Evolutionary conservation across 495 filamentous ascomycete species (phyloP).

Genomic region (Usnea hakonensis): DNA sequence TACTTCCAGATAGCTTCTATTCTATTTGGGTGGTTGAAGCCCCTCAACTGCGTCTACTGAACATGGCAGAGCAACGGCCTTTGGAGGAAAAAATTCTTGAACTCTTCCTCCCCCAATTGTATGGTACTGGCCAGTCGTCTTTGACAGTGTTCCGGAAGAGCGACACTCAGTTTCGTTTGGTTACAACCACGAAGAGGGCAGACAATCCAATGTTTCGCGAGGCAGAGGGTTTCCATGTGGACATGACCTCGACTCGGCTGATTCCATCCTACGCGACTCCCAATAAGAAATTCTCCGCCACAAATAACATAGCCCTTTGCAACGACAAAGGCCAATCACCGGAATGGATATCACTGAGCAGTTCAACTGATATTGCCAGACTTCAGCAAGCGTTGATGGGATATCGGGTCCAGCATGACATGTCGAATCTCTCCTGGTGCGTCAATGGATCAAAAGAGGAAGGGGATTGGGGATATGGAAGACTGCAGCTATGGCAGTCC

Average conservation of each 20-base stretch:
- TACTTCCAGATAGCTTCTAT: slow-evolving; percentile 13
- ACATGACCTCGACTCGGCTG: slow-evolving; percentile 14
- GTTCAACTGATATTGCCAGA: slow-evolving; percentile 3
- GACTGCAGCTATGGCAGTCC: slow-evolving; percentile 24
- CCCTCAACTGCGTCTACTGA: slow-evolving; percentile 6
- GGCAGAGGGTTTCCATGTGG: slow-evolving; percentile 12
- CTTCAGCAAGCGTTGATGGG: slow-evolving; percentile 24
- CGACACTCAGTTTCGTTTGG: slow-evolving; percentile 17
- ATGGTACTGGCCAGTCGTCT: slow-evolving; percentile 6
- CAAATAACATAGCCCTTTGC: slow-evolving; percentile 21
- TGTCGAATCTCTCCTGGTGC: slow-evolving; percentile 19
- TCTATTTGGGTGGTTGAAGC: slow-evolving; percentile 14
- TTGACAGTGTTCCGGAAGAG: slow-evolving; percentile 19
- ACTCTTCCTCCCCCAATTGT: slow-evolving; percentile 5
- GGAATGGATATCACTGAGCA: slow-evolving; percentile 15
- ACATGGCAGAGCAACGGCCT: slow-evolving; percentile 19
- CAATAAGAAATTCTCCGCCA: neutral
- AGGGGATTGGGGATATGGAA: slow-evolving; percentile 10
- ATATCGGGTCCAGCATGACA: slow-evolving; percentile 19
- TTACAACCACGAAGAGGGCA: slow-evolving; percentile 13
- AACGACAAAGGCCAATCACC: slow-evolving; percentile 14
- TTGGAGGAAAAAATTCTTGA: slow-evolving; percentile 23
- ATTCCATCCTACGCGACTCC: slow-evolving; percentile 23
- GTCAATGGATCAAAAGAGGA: slow-evolving; percentile 17
- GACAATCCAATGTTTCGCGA: slow-evolving; percentile 12